phyloP scores from a whole-genome alignment of 805 yeast species.

The Lipomyces yamanashiensis region DNA sequence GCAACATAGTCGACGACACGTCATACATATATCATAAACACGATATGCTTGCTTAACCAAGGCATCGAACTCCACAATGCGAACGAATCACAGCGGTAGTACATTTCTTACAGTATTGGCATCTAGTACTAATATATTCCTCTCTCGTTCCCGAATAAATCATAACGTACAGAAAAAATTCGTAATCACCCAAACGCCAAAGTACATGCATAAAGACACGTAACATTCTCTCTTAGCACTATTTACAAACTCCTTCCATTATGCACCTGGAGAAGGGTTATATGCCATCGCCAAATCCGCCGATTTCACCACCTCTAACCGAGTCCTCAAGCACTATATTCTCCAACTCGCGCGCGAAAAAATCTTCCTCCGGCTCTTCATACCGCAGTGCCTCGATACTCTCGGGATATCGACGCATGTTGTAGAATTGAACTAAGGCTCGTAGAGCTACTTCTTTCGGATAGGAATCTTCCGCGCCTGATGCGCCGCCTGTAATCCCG shows the following conservation, averaged over 20 bases:
- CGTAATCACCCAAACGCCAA: too few relatives aligned
- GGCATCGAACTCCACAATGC: too few relatives aligned
- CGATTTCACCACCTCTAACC: background rate
- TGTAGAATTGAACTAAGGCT: slow-evolving; percentile 77
- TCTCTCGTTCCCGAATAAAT: too few relatives aligned
- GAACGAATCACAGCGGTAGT: too few relatives aligned
- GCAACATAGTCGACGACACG: too few relatives aligned
- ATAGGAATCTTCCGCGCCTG: slow-evolving; percentile 53
- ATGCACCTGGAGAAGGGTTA: background rate
- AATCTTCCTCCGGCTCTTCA: slow-evolving; percentile 48
- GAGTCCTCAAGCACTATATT: slow-evolving; percentile 26
- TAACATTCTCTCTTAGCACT: background rate
- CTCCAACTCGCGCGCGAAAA: slow-evolving; percentile 48
- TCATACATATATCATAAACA: too few relatives aligned
- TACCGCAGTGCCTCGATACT: slow-evolving; percentile 65
- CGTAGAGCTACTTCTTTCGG: slow-evolving; percentile 86
- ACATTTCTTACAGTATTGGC: too few relatives aligned
- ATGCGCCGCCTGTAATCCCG: background rate
- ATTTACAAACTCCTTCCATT: background rate
- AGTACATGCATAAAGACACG: too few relatives aligned
- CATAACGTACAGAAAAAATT: too few relatives aligned
- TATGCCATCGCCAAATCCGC: background rate
- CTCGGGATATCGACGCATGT: slow-evolving; percentile 59
- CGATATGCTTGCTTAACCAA: too few relatives aligned
- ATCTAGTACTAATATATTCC: too few relatives aligned